Evolutionary conservation across 495 filamentous ascomycete species (phyloP).

Genomic region (Monascus purpureus): DNA sequence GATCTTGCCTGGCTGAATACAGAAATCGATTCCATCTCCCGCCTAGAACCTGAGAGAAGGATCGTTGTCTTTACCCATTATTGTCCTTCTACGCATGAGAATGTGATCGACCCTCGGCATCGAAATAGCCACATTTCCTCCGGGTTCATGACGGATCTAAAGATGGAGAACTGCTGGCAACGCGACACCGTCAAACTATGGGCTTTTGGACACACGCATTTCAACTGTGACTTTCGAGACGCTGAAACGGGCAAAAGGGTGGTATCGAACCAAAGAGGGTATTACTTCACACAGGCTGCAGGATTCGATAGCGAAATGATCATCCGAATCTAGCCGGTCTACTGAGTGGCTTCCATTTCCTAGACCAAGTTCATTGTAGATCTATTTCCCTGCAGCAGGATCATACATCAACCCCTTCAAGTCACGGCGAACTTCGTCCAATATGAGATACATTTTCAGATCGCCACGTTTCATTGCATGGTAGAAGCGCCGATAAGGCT

Average conservation of each 20-base stretch:
- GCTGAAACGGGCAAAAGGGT: conserved; percentile 11
- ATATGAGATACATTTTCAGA: conserved; percentile 7
- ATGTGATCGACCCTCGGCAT: conserved; percentile 21
- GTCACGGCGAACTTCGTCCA: conserved; percentile 7
- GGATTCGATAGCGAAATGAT: conserved; percentile 8
- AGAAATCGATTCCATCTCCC: conserved; percentile 13
- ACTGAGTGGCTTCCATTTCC: background rate
- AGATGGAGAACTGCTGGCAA: conserved; percentile 25
- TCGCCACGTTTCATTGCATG: conserved; percentile 9
- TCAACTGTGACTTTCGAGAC: conserved; percentile 30
- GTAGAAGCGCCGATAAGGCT: conserved; percentile 1
- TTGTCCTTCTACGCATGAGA: conserved; percentile 19
- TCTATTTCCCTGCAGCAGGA: background rate
- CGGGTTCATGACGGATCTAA: conserved; percentile 31
- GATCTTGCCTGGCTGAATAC: conserved; percentile 33
- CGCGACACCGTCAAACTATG: conserved; percentile 25
- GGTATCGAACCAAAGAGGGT: conserved; percentile 18
- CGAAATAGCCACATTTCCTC: conserved; percentile 15
- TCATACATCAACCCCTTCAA: too few species aligned
- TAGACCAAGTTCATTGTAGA: background rate
- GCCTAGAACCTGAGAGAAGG: conserved; percentile 10
- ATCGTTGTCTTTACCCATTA: conserved; percentile 33
- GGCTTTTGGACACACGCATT: conserved; percentile 44
- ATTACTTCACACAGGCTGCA: conserved; percentile 13
- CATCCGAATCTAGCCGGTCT: background rate